Evolutionary conservation across 2,329 filamentous ascomycete genomes (phyloP), one percentile per base, ranked within the genome.

Genomic region (Exophiala mesophila): DNA sequence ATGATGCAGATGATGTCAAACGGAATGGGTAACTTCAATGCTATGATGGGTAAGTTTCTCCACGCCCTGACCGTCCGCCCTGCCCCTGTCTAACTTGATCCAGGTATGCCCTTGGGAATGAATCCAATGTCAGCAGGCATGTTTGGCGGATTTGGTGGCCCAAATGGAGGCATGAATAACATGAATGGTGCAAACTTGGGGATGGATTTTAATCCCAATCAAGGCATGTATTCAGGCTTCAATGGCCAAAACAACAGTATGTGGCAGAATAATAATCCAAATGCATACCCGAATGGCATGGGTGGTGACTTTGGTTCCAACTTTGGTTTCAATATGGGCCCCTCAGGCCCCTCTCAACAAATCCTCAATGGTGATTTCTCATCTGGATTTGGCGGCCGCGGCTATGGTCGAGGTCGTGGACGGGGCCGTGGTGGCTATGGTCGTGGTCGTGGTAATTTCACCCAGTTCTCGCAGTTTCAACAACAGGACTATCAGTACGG

Each of bases 261-360:
- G 75, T 88, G 83, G 83, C 82, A 84, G 83, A 83, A 86, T 86
- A 88, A 86, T 82, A 88, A 83, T 77, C 77, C 80, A 84, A 87
- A 80, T 85, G 80, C 80, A 78, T 77, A 70, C 61, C 62, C 78
- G 69, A 66, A 75, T 76, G 80, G 80, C 75, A 85, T 85, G 78
- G 81, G 80, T 74, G 80, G 82, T 85, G 83, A 86, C 71, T 87
- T 78, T 80, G 83, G 82, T 71, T 76, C 77, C 78, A 83, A 84
- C 74, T 74, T 80, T 74, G 82, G 81, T 71, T 86, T 76, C 68
- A 77, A 82, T 82, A 82, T 84, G 78, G 72, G 82, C 74, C 78
- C 83, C 59, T 63, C 82, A 80, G 83, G 83, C 81, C 87, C 87
- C 77, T 88, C 84, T 80, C 71, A 74, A 59, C 63, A 67, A 56